These are phyloP conservation scores for Arthrobotrys conoides DNA, from an alignment of 2,329 filamentous ascomycete species.

Conservation along the genomic window DNA sequence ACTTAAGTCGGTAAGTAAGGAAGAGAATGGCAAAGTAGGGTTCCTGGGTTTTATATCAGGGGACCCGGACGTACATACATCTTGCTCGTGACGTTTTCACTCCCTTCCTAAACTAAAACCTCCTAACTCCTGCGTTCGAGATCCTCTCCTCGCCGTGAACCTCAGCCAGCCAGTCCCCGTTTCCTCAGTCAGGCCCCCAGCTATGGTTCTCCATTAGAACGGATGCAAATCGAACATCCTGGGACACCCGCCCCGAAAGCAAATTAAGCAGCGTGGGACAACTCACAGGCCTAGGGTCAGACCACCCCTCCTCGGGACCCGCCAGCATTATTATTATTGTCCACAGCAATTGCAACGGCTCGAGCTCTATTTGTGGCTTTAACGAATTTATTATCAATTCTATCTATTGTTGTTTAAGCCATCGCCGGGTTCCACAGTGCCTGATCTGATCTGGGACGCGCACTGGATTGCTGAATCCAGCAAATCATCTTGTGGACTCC, in stretches of 20 bases:
- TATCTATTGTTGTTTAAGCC: slow-evolving; percentile 46
- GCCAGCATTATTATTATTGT: slow-evolving; percentile 36
- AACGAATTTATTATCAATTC: slow-evolving; percentile 49
- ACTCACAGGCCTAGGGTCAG: slow-evolving; percentile 52
- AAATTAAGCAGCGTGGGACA: slow-evolving; percentile 61
- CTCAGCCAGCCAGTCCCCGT: slow-evolving; percentile 40
- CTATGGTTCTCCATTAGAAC: slow-evolving; percentile 21
- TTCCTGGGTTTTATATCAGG: slow-evolving; percentile 53
- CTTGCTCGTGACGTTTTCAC: slow-evolving; percentile 49
- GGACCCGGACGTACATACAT: slow-evolving; percentile 37
- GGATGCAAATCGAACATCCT: slow-evolving; percentile 47
- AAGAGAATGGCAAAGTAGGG: not conserved
- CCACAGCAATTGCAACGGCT: slow-evolving; percentile 48
- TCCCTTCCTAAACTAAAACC: slow-evolving; percentile 35
- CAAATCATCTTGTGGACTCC: slow-evolving; percentile 53
- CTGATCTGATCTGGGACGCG: slow-evolving; percentile 60
- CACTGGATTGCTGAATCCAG: slow-evolving; percentile 47
- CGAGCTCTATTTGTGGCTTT: slow-evolving; percentile 59
- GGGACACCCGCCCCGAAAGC: slow-evolving; percentile 48
- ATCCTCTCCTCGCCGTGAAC: slow-evolving; percentile 31
- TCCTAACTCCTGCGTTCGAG: slow-evolving; percentile 59
- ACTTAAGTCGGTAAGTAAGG: slow-evolving; percentile 5
- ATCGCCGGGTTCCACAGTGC: slow-evolving; percentile 53
- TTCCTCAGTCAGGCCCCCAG: slow-evolving; percentile 27
- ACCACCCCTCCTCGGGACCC: slow-evolving; percentile 59